phyloP scores from a whole-genome alignment of 2,329 filamentous ascomycete genomes.

The Arachnopeziza araneosa region DNA sequence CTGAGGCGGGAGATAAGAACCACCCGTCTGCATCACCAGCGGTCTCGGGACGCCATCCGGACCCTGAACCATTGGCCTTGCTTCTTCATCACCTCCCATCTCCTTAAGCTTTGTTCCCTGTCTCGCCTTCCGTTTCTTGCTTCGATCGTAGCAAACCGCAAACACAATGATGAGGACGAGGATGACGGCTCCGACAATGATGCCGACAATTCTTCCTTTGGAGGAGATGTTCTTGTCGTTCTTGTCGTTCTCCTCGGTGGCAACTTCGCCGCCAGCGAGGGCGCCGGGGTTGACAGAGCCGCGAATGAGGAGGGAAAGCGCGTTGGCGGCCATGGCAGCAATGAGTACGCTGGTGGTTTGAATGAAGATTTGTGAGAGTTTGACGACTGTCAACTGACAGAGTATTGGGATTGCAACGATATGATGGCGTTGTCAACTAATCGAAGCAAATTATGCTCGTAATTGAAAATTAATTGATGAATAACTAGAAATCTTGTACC shows the following conservation, averaged over 20 bases:
- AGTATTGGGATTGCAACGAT: not conserved
- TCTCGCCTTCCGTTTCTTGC: conserved; percentile 1
- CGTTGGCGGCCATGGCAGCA: not conserved
- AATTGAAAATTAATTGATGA: not conserved
- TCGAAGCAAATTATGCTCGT: not conserved
- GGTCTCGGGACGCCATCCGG: not conserved
- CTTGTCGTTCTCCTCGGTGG: not conserved
- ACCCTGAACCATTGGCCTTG: not conserved
- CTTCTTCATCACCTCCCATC: not conserved
- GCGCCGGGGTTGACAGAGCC: not conserved
- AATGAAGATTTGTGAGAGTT: not conserved
- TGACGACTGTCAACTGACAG: not conserved
- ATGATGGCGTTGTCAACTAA: not conserved
- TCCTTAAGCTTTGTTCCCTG: not conserved
- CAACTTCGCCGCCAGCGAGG: not conserved
- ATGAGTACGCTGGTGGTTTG: not conserved
- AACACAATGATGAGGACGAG: not conserved
- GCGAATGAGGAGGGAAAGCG: not conserved
- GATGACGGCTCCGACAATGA: not conserved
- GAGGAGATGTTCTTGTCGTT: not conserved
- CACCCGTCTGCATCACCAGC: not conserved
- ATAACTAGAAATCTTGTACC: not conserved
- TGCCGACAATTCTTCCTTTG: not conserved
- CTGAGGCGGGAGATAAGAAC: not conserved
- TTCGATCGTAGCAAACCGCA: not conserved